A percentile compares a stretch with the other conserved stretches of the same genome.
These are phyloP conservation scores for Apodospora peruviana DNA, from an alignment of 495 filamentous ascomycete genomes.

Conservation along the genomic window DNA sequence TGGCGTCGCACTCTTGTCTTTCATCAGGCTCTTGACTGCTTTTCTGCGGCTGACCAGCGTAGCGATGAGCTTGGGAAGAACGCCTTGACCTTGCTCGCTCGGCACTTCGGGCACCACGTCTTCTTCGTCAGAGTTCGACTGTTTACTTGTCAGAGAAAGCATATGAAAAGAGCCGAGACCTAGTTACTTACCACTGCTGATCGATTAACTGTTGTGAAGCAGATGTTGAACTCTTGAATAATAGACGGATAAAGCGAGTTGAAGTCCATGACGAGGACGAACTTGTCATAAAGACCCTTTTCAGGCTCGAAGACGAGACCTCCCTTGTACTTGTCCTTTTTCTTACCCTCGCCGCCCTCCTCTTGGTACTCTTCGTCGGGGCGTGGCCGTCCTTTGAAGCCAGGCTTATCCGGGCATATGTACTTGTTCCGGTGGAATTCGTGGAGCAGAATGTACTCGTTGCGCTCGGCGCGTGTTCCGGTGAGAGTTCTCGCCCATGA, in stretches of 20 bases:
- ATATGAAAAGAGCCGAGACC: neutral
- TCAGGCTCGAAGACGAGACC: constrained; percentile 97
- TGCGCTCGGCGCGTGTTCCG: constrained; percentile 92
- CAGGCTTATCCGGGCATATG: constrained; percentile 90
- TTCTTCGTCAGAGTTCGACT: constrained; percentile 64
- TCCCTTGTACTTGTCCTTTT: constrained; percentile 98
- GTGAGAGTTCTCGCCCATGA: constrained; percentile 96
- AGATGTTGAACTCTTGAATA: constrained; percentile 99
- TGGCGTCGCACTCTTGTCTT: constrained; percentile 76
- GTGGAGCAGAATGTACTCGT: constrained; percentile 98
- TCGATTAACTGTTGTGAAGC: constrained; percentile 93
- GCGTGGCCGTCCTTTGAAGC: constrained; percentile 63
- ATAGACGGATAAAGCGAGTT: constrained; percentile 98
- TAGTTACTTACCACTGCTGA: constrained; percentile 46
- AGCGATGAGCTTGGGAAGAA: constrained; percentile 84
- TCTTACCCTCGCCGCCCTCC: constrained; percentile 66
- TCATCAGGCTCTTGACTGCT: constrained; percentile 94
- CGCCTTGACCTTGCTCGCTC: constrained; percentile 63
- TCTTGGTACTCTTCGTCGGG: constrained; percentile 58
- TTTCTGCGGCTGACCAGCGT: constrained; percentile 81
- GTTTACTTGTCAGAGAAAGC: constrained; percentile 16
- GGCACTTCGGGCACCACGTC: constrained; percentile 70
- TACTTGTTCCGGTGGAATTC: constrained; percentile 95
- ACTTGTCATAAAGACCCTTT: constrained; percentile 94
- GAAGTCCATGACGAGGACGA: constrained; percentile 98